Evolutionary conservation across 257 asterid species (phyloP).

Genomic region (Salvia hispanica): DNA sequence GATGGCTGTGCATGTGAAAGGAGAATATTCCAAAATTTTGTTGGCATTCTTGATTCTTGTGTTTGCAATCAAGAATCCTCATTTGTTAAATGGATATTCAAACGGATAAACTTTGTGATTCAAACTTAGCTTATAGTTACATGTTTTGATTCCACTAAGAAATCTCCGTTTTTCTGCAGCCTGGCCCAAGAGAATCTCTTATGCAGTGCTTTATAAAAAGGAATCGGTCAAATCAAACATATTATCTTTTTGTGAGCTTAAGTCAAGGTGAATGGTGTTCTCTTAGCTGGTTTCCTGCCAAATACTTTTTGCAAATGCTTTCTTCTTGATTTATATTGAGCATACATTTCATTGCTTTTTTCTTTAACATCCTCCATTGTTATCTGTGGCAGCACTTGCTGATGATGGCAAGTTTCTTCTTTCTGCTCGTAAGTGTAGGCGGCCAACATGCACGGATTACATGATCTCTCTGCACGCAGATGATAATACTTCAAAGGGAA

Average conservation of each 20-base stretch:
- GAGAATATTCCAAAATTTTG: background rate
- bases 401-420: constrained; percentile 96
- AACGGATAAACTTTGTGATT: constrained; percentile 4
- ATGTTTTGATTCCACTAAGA: constrained; percentile 13
- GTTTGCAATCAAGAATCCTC: constrained; percentile 5
- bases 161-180: constrained; percentile 55
- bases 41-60: background rate
- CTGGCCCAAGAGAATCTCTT: constrained; percentile 84
- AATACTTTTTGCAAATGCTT: background rate
- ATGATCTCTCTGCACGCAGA: constrained; percentile 67
- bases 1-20: background rate
- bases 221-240: constrained; percentile 65
- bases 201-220: constrained; percentile 86
- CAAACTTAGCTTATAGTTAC: background rate
- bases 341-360: background rate
- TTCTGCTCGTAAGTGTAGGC: constrained; percentile 83
- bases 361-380: constrained; percentile 21
- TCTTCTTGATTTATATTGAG: background rate
- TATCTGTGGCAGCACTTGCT: constrained; percentile 65
- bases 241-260: constrained; percentile 66
- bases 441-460: constrained; percentile 83
- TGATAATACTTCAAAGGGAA: constrained; percentile 62
- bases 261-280: constrained; percentile 60
- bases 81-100: constrained; percentile 7
- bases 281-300: constrained; percentile 12